Evolutionary conservation across 768 basidiomycete species (phyloP).

Genomic region (Epithele typhae): DNA sequence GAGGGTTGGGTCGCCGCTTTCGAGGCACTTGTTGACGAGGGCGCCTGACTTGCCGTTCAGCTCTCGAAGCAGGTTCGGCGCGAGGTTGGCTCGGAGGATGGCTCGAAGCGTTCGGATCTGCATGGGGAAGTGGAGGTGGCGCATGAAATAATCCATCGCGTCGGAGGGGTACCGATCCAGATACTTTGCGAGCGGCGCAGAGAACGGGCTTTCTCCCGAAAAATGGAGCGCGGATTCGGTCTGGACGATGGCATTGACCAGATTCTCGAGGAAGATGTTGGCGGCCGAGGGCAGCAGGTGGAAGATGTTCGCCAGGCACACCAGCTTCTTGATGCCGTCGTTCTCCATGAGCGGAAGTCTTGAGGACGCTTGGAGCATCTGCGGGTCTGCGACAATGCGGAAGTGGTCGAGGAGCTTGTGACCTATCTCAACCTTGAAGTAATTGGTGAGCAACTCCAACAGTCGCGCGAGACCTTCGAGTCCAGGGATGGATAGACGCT

Average conservation of each 20-base stretch:
- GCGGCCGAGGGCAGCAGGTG: constrained; percentile 93
- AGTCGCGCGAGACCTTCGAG: constrained; percentile 92
- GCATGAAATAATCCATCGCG: constrained; percentile 80
- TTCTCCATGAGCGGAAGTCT: constrained; percentile 80
- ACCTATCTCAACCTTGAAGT: constrained; percentile 99
- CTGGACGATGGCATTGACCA: constrained; percentile 86
- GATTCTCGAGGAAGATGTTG: constrained; percentile 82
- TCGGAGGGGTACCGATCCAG: constrained; percentile 87
- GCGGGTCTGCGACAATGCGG: constrained; percentile 85
- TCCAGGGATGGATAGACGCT: constrained; percentile 86
- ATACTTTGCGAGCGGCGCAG: constrained; percentile 86
- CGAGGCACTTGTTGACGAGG: constrained; percentile 50
- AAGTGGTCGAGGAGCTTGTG: constrained; percentile 97
- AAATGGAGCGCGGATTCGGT: constrained; percentile 91
- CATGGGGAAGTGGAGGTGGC: constrained; percentile 70
- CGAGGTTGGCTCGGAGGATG: constrained; percentile 74
- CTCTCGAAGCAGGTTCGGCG: constrained; percentile 70
- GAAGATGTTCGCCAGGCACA: constrained; percentile 95
- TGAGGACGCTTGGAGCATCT: constrained; percentile 75
- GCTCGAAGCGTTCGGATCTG: constrained; percentile 82
- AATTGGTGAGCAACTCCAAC: constrained; percentile 91
- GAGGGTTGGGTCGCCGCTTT: constrained; percentile 43
- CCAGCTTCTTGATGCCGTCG: constrained; percentile 88
- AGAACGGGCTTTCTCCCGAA: constrained; percentile 86
- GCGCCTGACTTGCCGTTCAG: constrained; percentile 53